These are phyloP conservation scores for Mucor velutinosus DNA, from an alignment of 371 early-diverging fungal species.

Conservation along the genomic window DNA sequence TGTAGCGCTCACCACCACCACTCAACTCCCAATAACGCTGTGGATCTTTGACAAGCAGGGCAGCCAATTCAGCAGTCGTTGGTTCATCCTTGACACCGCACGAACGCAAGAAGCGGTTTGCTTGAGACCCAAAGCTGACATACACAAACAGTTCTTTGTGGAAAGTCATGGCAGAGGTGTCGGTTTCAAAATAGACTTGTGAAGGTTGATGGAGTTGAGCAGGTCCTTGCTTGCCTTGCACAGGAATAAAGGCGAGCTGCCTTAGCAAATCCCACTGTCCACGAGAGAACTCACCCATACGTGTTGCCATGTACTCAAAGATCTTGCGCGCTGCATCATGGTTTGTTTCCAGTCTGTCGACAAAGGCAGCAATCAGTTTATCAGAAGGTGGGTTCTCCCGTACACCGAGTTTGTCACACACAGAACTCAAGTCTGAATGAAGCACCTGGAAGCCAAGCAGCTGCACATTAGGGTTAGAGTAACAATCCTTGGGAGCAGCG, in stretches of 20 bases:
- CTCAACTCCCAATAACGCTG: constrained; percentile 67
- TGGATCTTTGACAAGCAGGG: constrained; percentile 72
- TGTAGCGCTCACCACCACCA: constrained; percentile 74
- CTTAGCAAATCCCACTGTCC: constrained; percentile 60
- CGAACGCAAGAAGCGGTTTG: constrained; percentile 77
- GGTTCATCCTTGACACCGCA: constrained; percentile 92
- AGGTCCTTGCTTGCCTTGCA: constrained; percentile 20
- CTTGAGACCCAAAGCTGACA: constrained; percentile 74
- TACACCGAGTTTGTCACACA: constrained; percentile 74
- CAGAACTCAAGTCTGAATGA: constrained; percentile 52
- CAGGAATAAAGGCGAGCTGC: constrained; percentile 67
- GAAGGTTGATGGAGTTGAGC: constrained; percentile 44
- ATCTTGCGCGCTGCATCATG: constrained; percentile 48
- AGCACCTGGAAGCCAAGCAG: constrained; percentile 73
- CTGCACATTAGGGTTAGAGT: constrained; percentile 59
- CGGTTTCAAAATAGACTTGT: constrained; percentile 67
- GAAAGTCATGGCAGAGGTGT: constrained; percentile 30
- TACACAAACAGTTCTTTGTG: constrained; percentile 66
- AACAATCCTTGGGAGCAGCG: constrained; percentile 64
- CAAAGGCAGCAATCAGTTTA: constrained; percentile 50
- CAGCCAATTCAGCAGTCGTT: constrained; percentile 73
- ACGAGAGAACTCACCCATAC: constrained; percentile 58
- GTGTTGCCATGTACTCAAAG: constrained; percentile 74
- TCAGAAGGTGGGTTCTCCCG: constrained; percentile 60
- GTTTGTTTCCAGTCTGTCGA: constrained; percentile 42